These are phyloP conservation scores for Talaromyces wortmannii DNA, from an alignment of 495 filamentous ascomycete genomes.

Conservation along the genomic window DNA sequence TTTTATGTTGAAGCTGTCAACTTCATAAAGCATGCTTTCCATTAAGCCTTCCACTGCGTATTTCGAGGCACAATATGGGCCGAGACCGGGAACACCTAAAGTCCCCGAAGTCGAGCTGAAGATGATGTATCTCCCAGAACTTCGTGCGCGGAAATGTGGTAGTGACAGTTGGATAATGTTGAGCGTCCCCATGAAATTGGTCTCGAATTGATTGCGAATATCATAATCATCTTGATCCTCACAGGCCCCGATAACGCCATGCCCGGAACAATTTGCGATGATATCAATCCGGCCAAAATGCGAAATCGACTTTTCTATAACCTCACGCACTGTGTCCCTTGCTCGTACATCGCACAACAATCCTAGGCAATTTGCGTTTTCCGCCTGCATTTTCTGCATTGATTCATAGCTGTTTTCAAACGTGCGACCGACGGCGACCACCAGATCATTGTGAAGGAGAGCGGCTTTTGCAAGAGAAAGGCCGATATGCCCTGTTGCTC, in stretches of 20 bases:
- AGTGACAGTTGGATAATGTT: constrained; percentile 90
- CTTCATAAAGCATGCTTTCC: constrained; percentile 92
- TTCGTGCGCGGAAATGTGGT: constrained; percentile 75
- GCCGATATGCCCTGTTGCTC: constrained; percentile 93
- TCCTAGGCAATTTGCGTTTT: constrained; percentile 59
- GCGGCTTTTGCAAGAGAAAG: constrained; percentile 78
- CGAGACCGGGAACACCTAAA: constrained; percentile 82
- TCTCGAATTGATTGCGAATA: constrained; percentile 92
- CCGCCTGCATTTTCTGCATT: constrained; percentile 52
- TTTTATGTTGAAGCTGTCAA: constrained; percentile 85
- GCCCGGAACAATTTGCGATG: constrained; percentile 85
- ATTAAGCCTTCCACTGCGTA: constrained; percentile 93
- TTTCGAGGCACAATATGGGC: constrained; percentile 93
- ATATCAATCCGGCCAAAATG: constrained; percentile 81
- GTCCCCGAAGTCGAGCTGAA: constrained; percentile 89
- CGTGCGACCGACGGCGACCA: constrained; percentile 80
- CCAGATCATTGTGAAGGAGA: constrained; percentile 77
- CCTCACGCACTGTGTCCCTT: constrained; percentile 65
- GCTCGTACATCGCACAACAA: constrained; percentile 86
- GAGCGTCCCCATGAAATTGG: constrained; percentile 90
- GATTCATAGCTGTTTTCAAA: constrained; percentile 68
- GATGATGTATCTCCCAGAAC: constrained; percentile 77
- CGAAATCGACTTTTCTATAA: constrained; percentile 59
- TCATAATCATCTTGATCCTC: constrained; percentile 96
- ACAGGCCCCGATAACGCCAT: constrained; percentile 91